Conservation (phyloP, 805 yeast genomes). For the Schwanniomyces pseudopolymorphus region DNA sequence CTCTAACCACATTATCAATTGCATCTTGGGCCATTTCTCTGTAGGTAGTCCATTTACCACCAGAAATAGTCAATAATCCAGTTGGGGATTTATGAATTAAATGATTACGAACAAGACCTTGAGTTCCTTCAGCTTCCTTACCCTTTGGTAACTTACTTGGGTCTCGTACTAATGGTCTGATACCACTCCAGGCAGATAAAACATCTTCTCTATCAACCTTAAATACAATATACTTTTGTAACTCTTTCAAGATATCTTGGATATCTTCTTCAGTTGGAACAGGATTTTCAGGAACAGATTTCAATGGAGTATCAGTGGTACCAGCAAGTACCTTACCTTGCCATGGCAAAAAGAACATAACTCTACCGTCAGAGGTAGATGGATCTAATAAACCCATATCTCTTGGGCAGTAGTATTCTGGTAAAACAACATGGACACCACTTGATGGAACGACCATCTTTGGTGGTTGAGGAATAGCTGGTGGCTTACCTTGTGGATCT, state of each 20-base stretch:
- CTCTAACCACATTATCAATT: conserved; percentile 65
- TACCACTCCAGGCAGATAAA: conserved; percentile 94
- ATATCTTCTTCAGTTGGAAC: conserved; percentile 87
- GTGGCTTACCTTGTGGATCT: conserved; percentile 63
- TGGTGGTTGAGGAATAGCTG: conserved; percentile 50
- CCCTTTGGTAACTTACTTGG: conserved; percentile 54
- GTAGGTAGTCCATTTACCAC: conserved; percentile 98
- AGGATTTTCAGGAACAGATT: conserved; percentile 70
- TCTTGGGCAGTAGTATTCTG: conserved; percentile 87
- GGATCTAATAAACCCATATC: conserved; percentile 90
- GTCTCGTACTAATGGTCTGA: conserved; percentile 90
- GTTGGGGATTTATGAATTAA: conserved; percentile 68
- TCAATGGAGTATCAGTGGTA: conserved; percentile 89
- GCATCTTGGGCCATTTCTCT: conserved; percentile 98
- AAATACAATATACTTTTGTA: conserved; percentile 86
- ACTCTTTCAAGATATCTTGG: conserved; percentile 79
- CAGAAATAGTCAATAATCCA: conserved; percentile 85
- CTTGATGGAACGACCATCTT: conserved; percentile 91
- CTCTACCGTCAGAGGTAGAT: conserved; percentile 91
- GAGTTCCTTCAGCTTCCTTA: conserved; percentile 53
- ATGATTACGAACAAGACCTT: conserved; percentile 89
- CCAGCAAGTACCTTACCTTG: conserved; percentile 96
- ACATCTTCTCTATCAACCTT: conserved; percentile 90
- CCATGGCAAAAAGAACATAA: conserved; percentile 97
- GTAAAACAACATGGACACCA: conserved; percentile 90